These are phyloP conservation scores for Penicillium goetzii DNA, from an alignment of 495 filamentous ascomycete genomes.

Conservation along the genomic window DNA sequence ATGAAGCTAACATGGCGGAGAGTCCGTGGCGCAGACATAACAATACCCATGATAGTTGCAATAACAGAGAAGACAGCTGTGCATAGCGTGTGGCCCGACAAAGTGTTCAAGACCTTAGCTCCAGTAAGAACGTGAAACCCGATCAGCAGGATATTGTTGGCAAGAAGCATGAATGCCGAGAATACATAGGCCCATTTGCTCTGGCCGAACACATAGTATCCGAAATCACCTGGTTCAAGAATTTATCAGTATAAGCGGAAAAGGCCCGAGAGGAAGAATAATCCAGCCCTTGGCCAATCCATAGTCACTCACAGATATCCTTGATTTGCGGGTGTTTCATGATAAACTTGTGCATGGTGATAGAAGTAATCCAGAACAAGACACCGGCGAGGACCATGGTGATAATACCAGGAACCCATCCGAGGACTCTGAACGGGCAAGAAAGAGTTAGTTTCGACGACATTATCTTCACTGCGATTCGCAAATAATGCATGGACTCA, in stretches of 20 bases:
- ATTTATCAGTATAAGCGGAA: neutral
- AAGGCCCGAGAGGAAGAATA: neutral
- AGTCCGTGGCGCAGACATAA: slow-evolving; percentile 47
- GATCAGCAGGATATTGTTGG: slow-evolving; percentile 45
- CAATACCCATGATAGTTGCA: slow-evolving; percentile 41
- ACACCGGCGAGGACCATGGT: slow-evolving; percentile 40
- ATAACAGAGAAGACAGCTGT: slow-evolving; percentile 43
- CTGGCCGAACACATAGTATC: slow-evolving; percentile 48
- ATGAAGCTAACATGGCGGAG: slow-evolving; percentile 49
- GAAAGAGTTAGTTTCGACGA: neutral
- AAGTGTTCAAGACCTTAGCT: slow-evolving; percentile 42
- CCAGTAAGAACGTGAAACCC: slow-evolving; percentile 47
- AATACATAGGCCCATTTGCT: slow-evolving; percentile 41
- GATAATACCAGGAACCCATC: slow-evolving; percentile 53
- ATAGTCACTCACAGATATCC: slow-evolving; percentile 44
- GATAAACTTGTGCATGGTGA: slow-evolving; percentile 54
- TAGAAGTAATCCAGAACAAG: slow-evolving; percentile 48
- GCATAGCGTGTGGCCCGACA: slow-evolving; percentile 42
- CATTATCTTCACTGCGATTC: too few species aligned
- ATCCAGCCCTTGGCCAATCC: neutral
- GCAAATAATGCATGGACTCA: slow-evolving; percentile 19
- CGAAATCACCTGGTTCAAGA: slow-evolving; percentile 34
- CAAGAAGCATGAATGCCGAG: slow-evolving; percentile 44
- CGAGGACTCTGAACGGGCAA: slow-evolving; percentile 37
- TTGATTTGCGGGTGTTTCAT: slow-evolving; percentile 53